Base-by-base conservation (phyloP, 805 yeast species). In the Myxozyma neglecta region DNA sequence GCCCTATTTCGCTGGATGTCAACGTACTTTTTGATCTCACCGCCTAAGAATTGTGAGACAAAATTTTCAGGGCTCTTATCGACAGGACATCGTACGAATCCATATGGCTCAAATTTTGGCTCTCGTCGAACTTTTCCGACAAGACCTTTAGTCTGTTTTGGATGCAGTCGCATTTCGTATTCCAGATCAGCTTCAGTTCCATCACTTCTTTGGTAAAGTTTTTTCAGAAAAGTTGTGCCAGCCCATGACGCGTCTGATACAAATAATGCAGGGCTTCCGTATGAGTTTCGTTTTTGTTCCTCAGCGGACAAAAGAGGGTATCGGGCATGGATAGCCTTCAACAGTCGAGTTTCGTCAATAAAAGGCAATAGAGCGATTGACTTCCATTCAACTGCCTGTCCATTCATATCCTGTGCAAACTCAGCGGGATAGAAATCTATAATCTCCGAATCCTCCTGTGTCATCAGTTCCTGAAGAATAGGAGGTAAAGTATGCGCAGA, bases 311-410 rank as follows among this genome's bases (percentile, higher is more conserved):
- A 77, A 43, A 77, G 74, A 1, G 80, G 76, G 71, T 92, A 92
- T 63, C 87, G 84, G 0, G 75, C 82, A 56, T 83, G 79, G 1
- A 91, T 96, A 3, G 85, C 86, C 16, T 79, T 76, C 56, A 92
- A 73, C 48, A 92, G 77, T 68, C 96, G 78, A n/a, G 74, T 74
- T 69, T 90, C 96, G 70, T 92, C 97, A 68, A 92, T 93, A 68
- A 92, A 92, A 0, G 98, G 97, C 58, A 92, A 76, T 45, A 92
- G 75, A 0, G 96, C 92, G 70, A 92, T 88, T 57, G 96, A 97
- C 72, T 90, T 96, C 98, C 98, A 92, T 54, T 93, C 80, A 90
- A 88, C 88, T 68, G 89, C 90, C 68, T 90, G 89, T 35, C 98
- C 98, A 72, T 92, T 91, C 97, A 92, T 90, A 75, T 92, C 98